Conservation (phyloP, 1,139 yeast species). For the Spathaspora sp. region DNA sequence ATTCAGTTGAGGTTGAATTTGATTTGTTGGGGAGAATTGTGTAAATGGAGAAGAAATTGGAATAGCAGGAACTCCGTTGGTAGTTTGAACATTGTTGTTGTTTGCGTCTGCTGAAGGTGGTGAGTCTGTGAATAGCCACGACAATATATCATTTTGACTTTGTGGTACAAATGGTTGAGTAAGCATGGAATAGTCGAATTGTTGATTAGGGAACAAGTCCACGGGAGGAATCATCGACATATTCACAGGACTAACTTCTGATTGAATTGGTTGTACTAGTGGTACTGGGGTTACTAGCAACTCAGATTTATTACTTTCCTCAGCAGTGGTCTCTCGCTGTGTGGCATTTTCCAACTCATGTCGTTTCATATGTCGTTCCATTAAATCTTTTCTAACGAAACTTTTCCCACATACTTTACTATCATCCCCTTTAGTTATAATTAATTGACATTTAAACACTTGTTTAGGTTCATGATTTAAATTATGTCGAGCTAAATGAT, state of each 20-base stretch:
- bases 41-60: constrained; percentile 1
- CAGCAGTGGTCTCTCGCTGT: not conserved
- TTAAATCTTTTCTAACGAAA: constrained; percentile 40
- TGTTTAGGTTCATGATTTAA: constrained; percentile 40
- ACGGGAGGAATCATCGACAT: constrained; percentile 3
- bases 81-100: not conserved
- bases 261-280: not conserved
- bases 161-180: constrained; percentile 14
- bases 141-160: constrained; percentile 37
- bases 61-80: not conserved
- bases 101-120: constrained; percentile 6
- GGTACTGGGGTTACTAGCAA: no score
- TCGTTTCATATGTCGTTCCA: constrained; percentile 38
- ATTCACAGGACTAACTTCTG: not conserved
- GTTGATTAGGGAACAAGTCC: constrained; percentile 1
- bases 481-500: constrained; percentile 43
- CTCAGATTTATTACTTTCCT: no score
- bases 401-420: constrained; percentile 34
- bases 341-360: constrained; percentile 17
- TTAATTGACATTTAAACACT: constrained; percentile 30
- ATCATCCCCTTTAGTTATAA: constrained; percentile 25
- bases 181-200: not conserved
- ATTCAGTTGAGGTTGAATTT: not conserved
- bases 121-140: constrained; percentile 30
- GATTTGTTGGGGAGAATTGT: constrained; percentile 1